Base-by-base conservation (phyloP, 345 rosid genomes). In the Arabidopsis arenosa region DNA sequence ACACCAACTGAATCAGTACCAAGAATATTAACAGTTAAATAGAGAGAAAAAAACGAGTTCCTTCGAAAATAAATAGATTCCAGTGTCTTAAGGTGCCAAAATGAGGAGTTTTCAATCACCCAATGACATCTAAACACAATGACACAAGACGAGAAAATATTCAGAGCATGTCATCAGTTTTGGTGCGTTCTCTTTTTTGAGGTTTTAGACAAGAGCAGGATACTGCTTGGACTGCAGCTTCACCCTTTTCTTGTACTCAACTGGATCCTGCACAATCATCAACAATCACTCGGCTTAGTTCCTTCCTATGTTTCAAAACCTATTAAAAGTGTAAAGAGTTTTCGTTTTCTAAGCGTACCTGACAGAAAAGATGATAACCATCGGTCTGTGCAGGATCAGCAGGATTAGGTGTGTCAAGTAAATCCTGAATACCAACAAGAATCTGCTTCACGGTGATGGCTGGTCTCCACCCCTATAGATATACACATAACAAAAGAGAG, bases 341-440 rank as follows among this genome's bases (percentile, higher is more conserved):
- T n/a, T 47, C 4, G 37, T 39, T 23, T 66, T 40, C 14, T 3
- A 69, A 36, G 17, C 47, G 44, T 58, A 91, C 97, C 97, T 91
- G 97, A 63, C 90, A 88, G 77, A 91, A 89, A 71, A 91, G 95
- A 56, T 91, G 97, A 69, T 91, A 91, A 10, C 97, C 97, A 75
- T 91, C 97, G 0, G 97, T 91, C 64, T 91, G 97, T 18, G 97
- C 97, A 79, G 95, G 97, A 72, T 91, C 97, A 6, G 90, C 84
- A 17, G 93, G 90, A 75, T 91, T 91, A 66, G 97, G 97, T 43
- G 86, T 87, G 84, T 91, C 97, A 56, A 91, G 90, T 82, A 91
- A 81, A 80, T 89, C 97, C 75, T 91, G 97, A 74, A 91, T 91
- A 30, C 97, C 97, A 0, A 91, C 89, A 76, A 91, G 95, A 82